A percentile compares a stretch with the other conserved stretches of the same genome.
phyloP scores from a whole-genome alignment of 2,329 filamentous ascomycete species.

The Phaeophleospora eucalypticola region DNA sequence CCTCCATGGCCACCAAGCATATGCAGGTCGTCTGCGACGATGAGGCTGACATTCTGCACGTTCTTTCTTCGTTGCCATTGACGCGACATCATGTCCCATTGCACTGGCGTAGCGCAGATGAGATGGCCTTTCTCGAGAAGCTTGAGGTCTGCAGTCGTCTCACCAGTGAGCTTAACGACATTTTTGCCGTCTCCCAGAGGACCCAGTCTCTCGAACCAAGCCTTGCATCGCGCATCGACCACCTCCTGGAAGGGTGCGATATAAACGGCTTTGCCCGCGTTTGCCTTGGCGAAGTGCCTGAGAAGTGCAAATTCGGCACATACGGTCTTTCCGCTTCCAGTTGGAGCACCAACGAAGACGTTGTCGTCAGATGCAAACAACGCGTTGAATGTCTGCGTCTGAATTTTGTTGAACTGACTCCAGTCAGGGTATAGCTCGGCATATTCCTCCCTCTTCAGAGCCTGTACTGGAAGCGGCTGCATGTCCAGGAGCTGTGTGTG shows the following conservation, averaged over 20 bases:
- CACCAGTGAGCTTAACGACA: constrained; percentile 88
- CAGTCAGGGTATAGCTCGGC: constrained; percentile 76
- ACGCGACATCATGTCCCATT: constrained; percentile 94
- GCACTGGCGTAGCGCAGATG: constrained; percentile 83
- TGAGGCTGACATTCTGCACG: constrained; percentile 80
- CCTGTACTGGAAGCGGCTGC: constrained; percentile 83
- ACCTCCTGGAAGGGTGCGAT: constrained; percentile 93
- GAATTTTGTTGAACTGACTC: constrained; percentile 92
- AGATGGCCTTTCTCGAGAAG: constrained; percentile 82
- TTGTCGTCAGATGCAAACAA: constrained; percentile 89
- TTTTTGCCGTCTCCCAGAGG: constrained; percentile 76
- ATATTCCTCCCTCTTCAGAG: constrained; percentile 81
- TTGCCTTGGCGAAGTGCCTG: constrained; percentile 73
- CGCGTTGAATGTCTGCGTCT: constrained; percentile 95
- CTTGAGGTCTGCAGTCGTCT: constrained; percentile 86
- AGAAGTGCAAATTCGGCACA: constrained; percentile 93
- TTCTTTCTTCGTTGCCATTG: constrained; percentile 98
- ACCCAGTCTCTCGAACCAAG: constrained; percentile 78
- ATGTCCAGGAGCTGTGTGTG: constrained; percentile 90
- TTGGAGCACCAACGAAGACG: constrained; percentile 86
- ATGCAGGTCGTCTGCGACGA: constrained; percentile 94
- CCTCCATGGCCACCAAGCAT: constrained; percentile 82
- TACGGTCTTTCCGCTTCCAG: constrained; percentile 92
- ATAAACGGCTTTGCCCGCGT: constrained; percentile 79
- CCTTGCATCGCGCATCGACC: constrained; percentile 72